A percentile compares a stretch with the other conserved stretches of the same genome.
phyloP scores from a whole-genome alignment of 176 grass and related monocot genomes.

The Oryza longistaminata region DNA sequence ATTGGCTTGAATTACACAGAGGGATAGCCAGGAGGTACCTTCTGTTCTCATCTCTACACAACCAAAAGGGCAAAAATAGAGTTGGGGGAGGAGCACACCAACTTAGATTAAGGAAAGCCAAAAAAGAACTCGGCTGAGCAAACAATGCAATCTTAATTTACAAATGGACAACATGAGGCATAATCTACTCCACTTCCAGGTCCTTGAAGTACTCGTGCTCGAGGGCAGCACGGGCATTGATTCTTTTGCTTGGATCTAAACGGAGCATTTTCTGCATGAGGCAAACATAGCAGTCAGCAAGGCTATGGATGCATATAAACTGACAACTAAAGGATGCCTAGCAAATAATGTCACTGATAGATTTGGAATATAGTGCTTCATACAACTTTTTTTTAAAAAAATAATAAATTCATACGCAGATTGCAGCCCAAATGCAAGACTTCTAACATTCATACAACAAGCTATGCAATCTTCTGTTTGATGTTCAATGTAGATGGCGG shows the following conservation, averaged over 20 bases:
- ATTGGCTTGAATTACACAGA: background rate
- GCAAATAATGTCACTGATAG: background rate
- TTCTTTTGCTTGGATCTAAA: slow-evolving; percentile 74
- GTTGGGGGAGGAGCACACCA: slow-evolving; percentile 1
- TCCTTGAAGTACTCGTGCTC: slow-evolving; percentile 78
- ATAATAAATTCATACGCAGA: background rate
- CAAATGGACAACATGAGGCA: background rate
- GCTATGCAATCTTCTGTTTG: background rate
- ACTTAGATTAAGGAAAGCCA: slow-evolving; percentile 5
- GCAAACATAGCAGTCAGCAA: background rate
- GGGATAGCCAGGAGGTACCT: background rate
- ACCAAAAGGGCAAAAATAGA: background rate
- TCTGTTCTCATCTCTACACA: slow-evolving; percentile 30
- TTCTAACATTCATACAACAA: background rate
- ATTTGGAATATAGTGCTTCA: background rate
- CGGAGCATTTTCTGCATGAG: slow-evolving; percentile 70
- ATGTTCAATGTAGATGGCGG: background rate
- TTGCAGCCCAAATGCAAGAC: background rate
- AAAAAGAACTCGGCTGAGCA: background rate
- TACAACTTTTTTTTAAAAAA: background rate
- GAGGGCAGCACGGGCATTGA: slow-evolving; percentile 57
- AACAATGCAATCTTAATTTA: slow-evolving; percentile 42
- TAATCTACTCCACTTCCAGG: slow-evolving; percentile 44
- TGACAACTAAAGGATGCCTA: background rate
- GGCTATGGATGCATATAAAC: background rate